Percentiles rank a stretch among this genome's conserved stretches.
Conservation (phyloP, 805 yeast genomes). For the Saccharomyces eubayanus region DNA sequence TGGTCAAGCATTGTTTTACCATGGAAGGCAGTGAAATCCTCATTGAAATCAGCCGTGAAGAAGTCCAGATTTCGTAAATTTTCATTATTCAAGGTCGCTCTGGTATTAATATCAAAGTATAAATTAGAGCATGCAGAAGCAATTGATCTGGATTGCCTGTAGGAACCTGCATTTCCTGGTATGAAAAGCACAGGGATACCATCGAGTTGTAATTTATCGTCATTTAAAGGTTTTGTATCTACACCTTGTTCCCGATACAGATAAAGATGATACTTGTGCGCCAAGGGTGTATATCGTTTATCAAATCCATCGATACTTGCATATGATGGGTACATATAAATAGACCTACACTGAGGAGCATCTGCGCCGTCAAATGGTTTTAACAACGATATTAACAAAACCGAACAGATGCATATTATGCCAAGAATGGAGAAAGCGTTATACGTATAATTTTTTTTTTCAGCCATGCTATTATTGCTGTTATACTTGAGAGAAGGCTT, state of each 20-base stretch:
- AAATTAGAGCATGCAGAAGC: constrained; percentile 69
- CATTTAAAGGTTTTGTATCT: constrained; percentile 45
- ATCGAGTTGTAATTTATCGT: constrained; percentile 33
- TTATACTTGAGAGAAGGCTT: background rate
- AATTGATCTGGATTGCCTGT: constrained; percentile 80
- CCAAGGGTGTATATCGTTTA: constrained; percentile 53
- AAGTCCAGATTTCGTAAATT: constrained; percentile 56
- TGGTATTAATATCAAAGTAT: constrained; percentile 32
- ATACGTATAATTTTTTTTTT: background rate
- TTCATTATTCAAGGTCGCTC: constrained; percentile 18
- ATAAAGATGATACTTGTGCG: constrained; percentile 66
- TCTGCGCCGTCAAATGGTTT: constrained; percentile 38
- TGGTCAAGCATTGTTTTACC: constrained; percentile 90
- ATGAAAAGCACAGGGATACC: constrained; percentile 89
- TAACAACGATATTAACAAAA: constrained; percentile 6
- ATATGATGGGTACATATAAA: constrained; percentile 79
- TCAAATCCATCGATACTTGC: constrained; percentile 70
- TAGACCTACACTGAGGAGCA: constrained; percentile 49
- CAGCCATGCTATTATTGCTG: background rate
- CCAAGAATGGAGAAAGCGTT: constrained; percentile 10
- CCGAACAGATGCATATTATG: constrained; percentile 9
- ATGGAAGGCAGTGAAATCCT: constrained; percentile 92
- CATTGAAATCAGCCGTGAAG: constrained; percentile 89
- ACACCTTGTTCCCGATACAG: constrained; percentile 77
- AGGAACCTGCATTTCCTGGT: constrained; percentile 97